Percentiles rank a stretch among this genome's conserved stretches.
Conservation (phyloP, 352 stramenopile species). For the Globisporangium okanoganense region DNA sequence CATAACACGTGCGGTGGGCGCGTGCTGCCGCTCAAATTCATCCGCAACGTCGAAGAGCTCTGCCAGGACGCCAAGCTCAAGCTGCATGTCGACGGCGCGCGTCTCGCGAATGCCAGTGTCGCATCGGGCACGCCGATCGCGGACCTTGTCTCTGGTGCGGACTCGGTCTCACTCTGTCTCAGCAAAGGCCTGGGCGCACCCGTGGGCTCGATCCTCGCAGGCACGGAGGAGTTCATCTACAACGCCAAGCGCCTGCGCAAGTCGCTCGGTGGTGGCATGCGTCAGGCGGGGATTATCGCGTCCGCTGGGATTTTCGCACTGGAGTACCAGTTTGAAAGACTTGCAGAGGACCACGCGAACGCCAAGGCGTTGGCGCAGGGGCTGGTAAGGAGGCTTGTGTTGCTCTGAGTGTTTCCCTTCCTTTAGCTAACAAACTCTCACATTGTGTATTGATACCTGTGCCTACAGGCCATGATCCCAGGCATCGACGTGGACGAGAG, state of each 20-base stretch:
- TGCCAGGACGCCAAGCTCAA: slow-evolving; percentile 76
- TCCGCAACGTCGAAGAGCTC: slow-evolving; percentile 70
- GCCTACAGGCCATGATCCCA: slow-evolving; percentile 36
- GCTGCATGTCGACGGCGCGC: slow-evolving; percentile 95
- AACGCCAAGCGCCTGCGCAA: slow-evolving; percentile 92
- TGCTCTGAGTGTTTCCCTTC: background rate
- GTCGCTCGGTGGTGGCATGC: slow-evolving; percentile 96
- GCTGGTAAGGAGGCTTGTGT: slow-evolving; percentile 24
- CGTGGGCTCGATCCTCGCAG: slow-evolving; percentile 92
- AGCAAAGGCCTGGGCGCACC: slow-evolving; percentile 96
- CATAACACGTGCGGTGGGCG: slow-evolving; percentile 96
- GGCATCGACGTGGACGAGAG: slow-evolving; percentile 58
- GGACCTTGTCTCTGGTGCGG: slow-evolving; percentile 75
- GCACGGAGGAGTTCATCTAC: slow-evolving; percentile 85
- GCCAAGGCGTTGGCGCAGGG: slow-evolving; percentile 64
- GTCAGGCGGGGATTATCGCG: slow-evolving; percentile 93
- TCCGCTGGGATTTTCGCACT: slow-evolving; percentile 91
- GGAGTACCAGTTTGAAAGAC: slow-evolving; percentile 81
- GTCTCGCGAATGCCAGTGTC: slow-evolving; percentile 95
- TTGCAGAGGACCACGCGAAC: slow-evolving; percentile 81
- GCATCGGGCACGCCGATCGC: slow-evolving; percentile 59
- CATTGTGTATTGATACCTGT: background rate
- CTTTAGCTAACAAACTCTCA: background rate
- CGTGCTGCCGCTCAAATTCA: slow-evolving; percentile 82
- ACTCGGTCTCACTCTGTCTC: slow-evolving; percentile 94